Percentiles rank a stretch among this genome's conserved stretches.
These are phyloP conservation scores for Blastobotrys indianensis DNA, from an alignment of 1,139 yeast genomes.

Conservation along the genomic window DNA sequence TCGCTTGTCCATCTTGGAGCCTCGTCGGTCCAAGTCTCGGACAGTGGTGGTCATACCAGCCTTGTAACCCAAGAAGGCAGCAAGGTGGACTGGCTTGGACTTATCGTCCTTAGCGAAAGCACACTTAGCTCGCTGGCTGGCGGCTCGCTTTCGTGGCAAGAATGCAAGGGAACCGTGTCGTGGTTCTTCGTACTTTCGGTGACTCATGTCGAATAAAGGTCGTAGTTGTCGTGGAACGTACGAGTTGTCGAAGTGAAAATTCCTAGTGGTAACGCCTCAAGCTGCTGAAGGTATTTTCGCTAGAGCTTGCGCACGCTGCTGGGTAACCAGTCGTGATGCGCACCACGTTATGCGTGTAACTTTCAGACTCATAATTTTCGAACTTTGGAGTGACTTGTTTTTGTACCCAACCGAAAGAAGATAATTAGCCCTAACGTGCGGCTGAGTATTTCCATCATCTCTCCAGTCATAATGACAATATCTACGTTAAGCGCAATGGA, in stretches of 20 bases:
- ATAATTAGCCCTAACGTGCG: not conserved
- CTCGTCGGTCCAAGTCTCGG: slow-evolving; percentile 99
- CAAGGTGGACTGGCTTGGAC: slow-evolving; percentile 97
- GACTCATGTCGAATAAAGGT: slow-evolving; percentile 63
- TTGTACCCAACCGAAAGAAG: not conserved
- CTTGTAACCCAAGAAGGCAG: slow-evolving; percentile 99
- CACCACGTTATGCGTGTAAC: not conserved
- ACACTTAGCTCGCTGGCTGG: slow-evolving; percentile 97
- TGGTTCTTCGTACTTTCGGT: slow-evolving; percentile 99
- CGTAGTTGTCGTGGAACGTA: slow-evolving; percentile 4
- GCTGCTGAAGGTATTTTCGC: not conserved
- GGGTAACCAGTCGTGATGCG: not conserved
- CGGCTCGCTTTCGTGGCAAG: slow-evolving; percentile 99
- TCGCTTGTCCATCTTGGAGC: slow-evolving; percentile 99
- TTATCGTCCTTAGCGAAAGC: slow-evolving; percentile 99
- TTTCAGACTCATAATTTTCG: too few relatives aligned
- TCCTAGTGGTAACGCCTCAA: not conserved
- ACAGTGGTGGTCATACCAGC: slow-evolving; percentile 99
- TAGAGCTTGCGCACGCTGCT: not conserved
- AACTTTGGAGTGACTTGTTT: too few relatives aligned
- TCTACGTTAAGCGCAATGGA: too few relatives aligned
- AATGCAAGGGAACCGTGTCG: slow-evolving; percentile 99
- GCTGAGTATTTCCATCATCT: too few relatives aligned
- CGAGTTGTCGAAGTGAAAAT: not conserved
- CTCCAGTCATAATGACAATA: too few relatives aligned